Conservation (phyloP, 169 alveolate species). For the Perkinsus marinus region DNA sequence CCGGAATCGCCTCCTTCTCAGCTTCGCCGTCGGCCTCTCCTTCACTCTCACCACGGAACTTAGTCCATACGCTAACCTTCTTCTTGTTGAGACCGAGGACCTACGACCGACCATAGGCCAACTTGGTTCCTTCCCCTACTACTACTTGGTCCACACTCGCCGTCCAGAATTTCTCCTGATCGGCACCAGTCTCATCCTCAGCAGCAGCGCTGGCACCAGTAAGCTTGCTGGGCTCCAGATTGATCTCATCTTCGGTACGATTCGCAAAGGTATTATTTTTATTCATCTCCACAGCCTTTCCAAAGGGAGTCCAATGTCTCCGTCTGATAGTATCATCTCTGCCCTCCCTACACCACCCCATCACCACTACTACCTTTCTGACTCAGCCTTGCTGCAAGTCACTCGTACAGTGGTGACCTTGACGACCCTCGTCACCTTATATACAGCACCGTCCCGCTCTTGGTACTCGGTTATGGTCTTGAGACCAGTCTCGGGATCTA, state of each 20-base stretch:
- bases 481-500: neutral
- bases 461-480: neutral
- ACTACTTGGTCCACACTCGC: neutral
- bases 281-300: neutral
- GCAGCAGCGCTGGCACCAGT: neutral
- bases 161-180: neutral
- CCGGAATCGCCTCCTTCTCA: neutral
- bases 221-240: neutral
- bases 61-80: neutral
- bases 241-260: neutral
- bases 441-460: neutral
- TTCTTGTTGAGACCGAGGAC: neutral
- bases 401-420: neutral
- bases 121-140: neutral
- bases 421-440: neutral
- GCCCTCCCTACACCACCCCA: neutral
- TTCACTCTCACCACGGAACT: neutral
- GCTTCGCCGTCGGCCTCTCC: neutral
- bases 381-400: neutral
- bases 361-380: neutral
- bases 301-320: neutral
- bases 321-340: neutral
- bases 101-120: neutral
- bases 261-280: neutral
- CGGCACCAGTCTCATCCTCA: neutral